Base-by-base conservation (phyloP, 148 eudicot species). In the Oxyria digyna region DNA sequence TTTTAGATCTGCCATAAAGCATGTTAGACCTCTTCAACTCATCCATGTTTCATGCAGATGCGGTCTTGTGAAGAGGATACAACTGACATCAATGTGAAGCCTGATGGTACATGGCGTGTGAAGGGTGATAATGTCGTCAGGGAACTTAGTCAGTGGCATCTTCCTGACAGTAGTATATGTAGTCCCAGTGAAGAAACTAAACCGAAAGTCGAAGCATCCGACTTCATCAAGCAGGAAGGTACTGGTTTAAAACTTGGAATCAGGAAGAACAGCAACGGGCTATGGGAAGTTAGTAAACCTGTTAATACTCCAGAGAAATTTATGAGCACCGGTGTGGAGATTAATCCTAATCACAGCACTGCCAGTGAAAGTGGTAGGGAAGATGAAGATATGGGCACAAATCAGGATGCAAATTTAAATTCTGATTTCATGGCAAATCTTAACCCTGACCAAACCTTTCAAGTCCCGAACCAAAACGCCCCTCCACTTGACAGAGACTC, bases 31-130 rank as follows among this genome's bases (percentile, higher is more conserved):
- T 67, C 8, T 26, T 18, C 70, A 52, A 27, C 69, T 38, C 23
- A 33, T 45, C 37, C 8, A 8, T 4, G 14, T 48, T 29, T 69
- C 35, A 59, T 68, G 45, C 70, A 94, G 98, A 80, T 94, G 87
- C 77, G 52, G 40, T 74, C 76, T 77, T 94, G 85, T 77, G 96
- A 87, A 26, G 97, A 94, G 76, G 98, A 94, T 69, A 77, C 86
- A 69, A 83, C 88, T 41, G 98, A 94, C 77, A 84, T 94, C 63
- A 96, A 94, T 78, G 92, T 84, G 54, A 94, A 90, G 73, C 92
- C 97, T 81, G 96, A 94, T 81, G 98, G 98, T 74, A 85, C 92
- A 67, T 94, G 98, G 98, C 98, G 97, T 77, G 96, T 85, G n/a
- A 94, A 88, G 74, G 64, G 77, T 52, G 97, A 83, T 37, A 80